Percentiles rank a stretch among this genome's conserved stretches.
These are phyloP conservation scores for Emericellopsis atlantica DNA, from an alignment of 2,329 filamentous ascomycete species.

Conservation along the genomic window DNA sequence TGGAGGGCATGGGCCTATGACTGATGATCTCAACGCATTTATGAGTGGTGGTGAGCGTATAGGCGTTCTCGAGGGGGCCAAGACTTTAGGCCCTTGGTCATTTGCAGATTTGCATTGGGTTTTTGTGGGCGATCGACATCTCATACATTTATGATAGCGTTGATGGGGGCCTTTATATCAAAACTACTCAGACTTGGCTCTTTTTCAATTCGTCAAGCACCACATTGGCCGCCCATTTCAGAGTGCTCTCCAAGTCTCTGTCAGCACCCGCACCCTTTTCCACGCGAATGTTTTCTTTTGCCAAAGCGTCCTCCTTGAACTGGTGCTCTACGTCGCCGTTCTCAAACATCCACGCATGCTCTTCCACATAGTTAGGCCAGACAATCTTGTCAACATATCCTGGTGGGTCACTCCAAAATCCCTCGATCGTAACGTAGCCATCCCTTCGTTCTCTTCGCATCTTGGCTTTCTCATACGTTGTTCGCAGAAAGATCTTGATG, in stretches of 20 bases:
- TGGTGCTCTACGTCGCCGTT: constrained; percentile 51
- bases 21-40: no score
- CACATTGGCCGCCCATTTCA: constrained; percentile 57
- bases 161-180: no score
- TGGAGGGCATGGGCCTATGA: no score
- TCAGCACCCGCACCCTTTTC: constrained; percentile 33
- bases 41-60: no score
- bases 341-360: constrained; percentile 72
- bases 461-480: constrained; percentile 51
- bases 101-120: no score
- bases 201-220: constrained; percentile 28
- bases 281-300: constrained; percentile 31
- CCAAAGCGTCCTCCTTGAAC: constrained; percentile 32
- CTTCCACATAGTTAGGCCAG: constrained; percentile 83
- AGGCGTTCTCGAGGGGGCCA: no score
- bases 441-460: constrained; percentile 52
- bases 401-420: constrained; percentile 91
- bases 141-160: no score
- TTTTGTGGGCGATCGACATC: no score
- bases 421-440: constrained; percentile 72
- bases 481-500: constrained; percentile 65
- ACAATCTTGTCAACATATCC: constrained; percentile 91
- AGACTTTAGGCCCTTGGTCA: no score
- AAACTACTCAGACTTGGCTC: background rate
- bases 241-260: constrained; percentile 45